Conservation (phyloP, 768 basidiomycete genomes). For the Tubosaeta sp. region DNA sequence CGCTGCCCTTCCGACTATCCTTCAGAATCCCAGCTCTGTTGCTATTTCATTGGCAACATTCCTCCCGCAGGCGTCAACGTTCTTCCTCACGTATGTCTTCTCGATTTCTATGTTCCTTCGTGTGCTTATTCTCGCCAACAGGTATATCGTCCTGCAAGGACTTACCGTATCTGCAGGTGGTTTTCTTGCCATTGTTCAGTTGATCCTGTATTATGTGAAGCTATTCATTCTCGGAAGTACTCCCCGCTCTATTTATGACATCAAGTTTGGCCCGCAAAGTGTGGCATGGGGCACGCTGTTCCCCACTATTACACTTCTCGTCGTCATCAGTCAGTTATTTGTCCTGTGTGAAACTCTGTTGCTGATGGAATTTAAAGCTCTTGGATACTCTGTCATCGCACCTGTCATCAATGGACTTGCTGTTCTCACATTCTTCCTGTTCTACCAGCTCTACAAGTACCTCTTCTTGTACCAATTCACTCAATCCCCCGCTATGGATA, state of each 20-base stretch:
- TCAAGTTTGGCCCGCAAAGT: slow-evolving; percentile 69
- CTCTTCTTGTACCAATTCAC: slow-evolving; percentile 79
- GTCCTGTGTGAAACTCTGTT: background rate
- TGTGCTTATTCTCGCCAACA: slow-evolving; percentile 20
- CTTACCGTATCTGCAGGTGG: slow-evolving; percentile 75
- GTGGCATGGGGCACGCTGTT: slow-evolving; percentile 76
- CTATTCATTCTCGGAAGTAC: slow-evolving; percentile 84
- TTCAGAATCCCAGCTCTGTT: slow-evolving; percentile 63
- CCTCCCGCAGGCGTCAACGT: slow-evolving; percentile 79
- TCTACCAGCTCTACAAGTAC: slow-evolving; percentile 84
- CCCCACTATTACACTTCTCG: slow-evolving; percentile 69
- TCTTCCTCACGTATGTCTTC: slow-evolving; percentile 74
- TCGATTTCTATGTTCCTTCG: background rate
- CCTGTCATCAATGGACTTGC: slow-evolving; percentile 93
- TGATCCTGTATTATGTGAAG: slow-evolving; percentile 88
- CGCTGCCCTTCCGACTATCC: slow-evolving; percentile 57
- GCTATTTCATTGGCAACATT: slow-evolving; percentile 71
- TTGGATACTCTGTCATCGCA: slow-evolving; percentile 84
- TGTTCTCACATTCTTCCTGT: slow-evolving; percentile 73
- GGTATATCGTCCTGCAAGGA: slow-evolving; percentile 77
- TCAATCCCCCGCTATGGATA: slow-evolving; percentile 65
- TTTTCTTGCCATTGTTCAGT: slow-evolving; percentile 71
- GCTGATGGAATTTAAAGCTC: slow-evolving; percentile 36
- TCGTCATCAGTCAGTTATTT: slow-evolving; percentile 66
- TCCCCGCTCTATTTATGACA: slow-evolving; percentile 75